These are phyloP conservation scores for Rhodamnia rubescens DNA, from an alignment of 345 rosid genomes.

Conservation along the genomic window DNA sequence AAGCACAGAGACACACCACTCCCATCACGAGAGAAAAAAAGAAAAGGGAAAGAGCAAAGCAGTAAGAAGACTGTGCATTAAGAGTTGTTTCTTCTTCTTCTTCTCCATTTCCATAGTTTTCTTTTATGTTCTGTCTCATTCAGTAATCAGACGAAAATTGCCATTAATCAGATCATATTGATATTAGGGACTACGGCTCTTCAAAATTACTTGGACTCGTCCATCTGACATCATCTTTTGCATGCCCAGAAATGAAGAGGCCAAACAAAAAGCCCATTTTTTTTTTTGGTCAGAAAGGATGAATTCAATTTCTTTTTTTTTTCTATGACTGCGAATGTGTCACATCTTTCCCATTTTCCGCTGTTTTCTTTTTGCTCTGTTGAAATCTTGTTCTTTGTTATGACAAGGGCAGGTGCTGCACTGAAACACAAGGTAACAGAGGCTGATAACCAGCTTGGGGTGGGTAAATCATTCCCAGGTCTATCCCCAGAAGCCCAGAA, in stretches of 20 bases:
- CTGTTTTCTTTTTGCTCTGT: neutral
- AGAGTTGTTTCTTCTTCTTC: neutral
- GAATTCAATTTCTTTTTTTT: neutral
- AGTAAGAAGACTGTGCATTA: neutral
- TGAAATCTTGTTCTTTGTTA: neutral
- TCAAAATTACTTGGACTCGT: neutral
- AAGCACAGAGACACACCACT: conserved; percentile 5
- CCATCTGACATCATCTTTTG: neutral
- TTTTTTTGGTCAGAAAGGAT: neutral
- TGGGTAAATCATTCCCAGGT: conserved; percentile 30
- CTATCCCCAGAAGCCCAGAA: conserved; percentile 11
- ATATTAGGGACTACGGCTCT: neutral
- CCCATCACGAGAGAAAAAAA: neutral
- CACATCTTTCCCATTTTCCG: neutral
- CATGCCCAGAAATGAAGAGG: neutral
- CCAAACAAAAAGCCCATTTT: neutral
- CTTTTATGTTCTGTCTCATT: neutral
- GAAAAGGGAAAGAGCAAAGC: neutral
- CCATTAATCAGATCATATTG: neutral
- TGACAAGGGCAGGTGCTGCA: neutral
- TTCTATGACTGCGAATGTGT: neutral
- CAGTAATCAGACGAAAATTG: neutral
- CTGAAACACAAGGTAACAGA: conserved; percentile 51
- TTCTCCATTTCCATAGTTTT: neutral
- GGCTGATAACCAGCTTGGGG: conserved; percentile 47